phyloP scores from a whole-genome alignment of 257 asterid species.

The Solanum appendiculatum region DNA sequence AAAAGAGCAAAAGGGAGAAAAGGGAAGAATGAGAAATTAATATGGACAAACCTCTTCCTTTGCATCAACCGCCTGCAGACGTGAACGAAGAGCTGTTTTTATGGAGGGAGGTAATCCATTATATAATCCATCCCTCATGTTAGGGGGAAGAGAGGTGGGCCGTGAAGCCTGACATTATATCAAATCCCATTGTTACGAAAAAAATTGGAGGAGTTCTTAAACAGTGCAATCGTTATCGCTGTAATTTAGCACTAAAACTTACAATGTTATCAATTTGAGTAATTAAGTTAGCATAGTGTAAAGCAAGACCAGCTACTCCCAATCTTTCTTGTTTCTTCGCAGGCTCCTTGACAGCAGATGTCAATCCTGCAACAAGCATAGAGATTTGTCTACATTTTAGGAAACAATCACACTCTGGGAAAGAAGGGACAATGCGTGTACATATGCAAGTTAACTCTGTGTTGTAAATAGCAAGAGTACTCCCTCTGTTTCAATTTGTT shows the following conservation, averaged over 20 bases:
- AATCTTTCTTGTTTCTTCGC: constrained; percentile 54
- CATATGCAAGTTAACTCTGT: neutral
- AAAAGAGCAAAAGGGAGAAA: neutral
- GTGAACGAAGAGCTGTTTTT: constrained; percentile 48
- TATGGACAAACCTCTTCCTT: constrained; percentile 52
- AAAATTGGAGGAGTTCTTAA: neutral
- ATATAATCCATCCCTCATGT: constrained; percentile 78
- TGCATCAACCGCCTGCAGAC: constrained; percentile 29
- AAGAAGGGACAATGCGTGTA: neutral
- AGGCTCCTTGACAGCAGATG: constrained; percentile 35
- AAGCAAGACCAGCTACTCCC: constrained; percentile 73
- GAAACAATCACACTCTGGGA: neutral
- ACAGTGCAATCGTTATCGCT: neutral
- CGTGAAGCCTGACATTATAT: constrained; percentile 60
- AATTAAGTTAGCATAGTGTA: constrained; percentile 75
- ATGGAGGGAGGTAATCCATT: constrained; percentile 74
- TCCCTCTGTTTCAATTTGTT: neutral
- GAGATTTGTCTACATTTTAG: neutral
- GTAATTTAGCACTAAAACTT: constrained; percentile 18
- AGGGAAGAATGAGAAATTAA: neutral
- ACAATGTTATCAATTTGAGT: constrained; percentile 73
- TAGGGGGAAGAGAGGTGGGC: constrained; percentile 93
- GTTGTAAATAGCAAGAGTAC: neutral
- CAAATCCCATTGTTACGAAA: neutral
- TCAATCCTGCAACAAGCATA: constrained; percentile 35